Conservation (phyloP, 257 asterid species). For the Fraxinus anomala region DNA sequence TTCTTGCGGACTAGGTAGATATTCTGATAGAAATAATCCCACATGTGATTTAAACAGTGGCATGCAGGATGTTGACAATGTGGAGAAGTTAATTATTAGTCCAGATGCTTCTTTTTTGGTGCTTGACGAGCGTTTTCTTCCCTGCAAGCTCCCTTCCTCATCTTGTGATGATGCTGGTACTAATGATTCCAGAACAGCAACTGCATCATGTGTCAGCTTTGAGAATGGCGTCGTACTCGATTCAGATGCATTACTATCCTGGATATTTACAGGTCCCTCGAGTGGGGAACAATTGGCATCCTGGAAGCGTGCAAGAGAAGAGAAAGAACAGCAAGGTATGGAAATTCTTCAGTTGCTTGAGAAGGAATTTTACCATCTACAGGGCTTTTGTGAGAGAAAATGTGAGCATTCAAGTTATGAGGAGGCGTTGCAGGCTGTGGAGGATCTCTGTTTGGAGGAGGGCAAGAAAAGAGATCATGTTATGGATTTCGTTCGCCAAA, state of each 20-base stretch:
- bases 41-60: slow-evolving; percentile 43
- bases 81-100: slow-evolving; percentile 64
- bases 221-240: slow-evolving; percentile 52
- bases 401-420: slow-evolving; percentile 75
- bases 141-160: slow-evolving; percentile 39
- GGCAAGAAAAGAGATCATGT: slow-evolving; percentile 63
- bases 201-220: slow-evolving; percentile 40
- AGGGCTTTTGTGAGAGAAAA: slow-evolving; percentile 85
- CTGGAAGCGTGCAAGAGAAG: slow-evolving; percentile 68
- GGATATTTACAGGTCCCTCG: slow-evolving; percentile 75
- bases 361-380: slow-evolving; percentile 78
- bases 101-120: slow-evolving; percentile 66
- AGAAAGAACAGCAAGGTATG: slow-evolving; percentile 66
- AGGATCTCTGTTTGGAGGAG: slow-evolving; percentile 79
- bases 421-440: slow-evolving; percentile 83
- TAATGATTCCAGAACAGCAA: slow-evolving; percentile 32
- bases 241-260: slow-evolving; percentile 77
- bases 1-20: slow-evolving; percentile 21
- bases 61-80: slow-evolving; percentile 43
- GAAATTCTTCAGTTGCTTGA: slow-evolving; percentile 79
- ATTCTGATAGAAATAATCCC: slow-evolving; percentile 54
- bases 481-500: slow-evolving; percentile 39
- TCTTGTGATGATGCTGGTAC: slow-evolving; percentile 16
- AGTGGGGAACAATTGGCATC: slow-evolving; percentile 66
- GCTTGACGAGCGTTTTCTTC: slow-evolving; percentile 67